Evolutionary conservation across 2,329 filamentous ascomycete species (phyloP).

Genomic region (Coniochaeta prunicola): DNA sequence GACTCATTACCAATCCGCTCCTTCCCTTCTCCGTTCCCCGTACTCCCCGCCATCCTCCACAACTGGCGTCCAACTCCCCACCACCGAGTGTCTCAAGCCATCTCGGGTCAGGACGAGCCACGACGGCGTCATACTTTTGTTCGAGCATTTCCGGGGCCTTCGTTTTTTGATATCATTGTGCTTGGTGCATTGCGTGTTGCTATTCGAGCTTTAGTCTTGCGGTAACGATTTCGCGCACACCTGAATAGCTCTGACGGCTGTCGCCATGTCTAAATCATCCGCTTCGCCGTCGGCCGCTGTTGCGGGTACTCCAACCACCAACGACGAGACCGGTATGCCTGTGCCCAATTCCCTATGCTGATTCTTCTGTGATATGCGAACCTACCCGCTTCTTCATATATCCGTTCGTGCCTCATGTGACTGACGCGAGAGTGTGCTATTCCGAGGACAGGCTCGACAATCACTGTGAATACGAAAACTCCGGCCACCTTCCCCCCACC

Average conservation of each 20-base stretch:
- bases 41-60: constrained; percentile 1
- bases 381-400: background rate
- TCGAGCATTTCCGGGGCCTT: background rate
- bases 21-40: background rate
- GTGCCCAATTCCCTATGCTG: background rate
- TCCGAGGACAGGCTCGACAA: constrained; percentile 33
- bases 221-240: background rate
- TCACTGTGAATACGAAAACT: constrained; percentile 41
- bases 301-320: constrained; percentile 10
- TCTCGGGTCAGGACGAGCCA: background rate
- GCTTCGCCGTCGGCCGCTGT: constrained; percentile 13
- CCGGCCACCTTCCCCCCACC: constrained; percentile 60
- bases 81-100: background rate
- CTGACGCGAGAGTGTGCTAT: constrained; percentile 8
- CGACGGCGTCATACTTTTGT: background rate
- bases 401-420: background rate
- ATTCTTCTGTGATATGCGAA: background rate
- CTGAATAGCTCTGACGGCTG: background rate
- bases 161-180: background rate
- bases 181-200: background rate
- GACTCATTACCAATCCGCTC: background rate
- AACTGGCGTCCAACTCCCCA: background rate
- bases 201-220: background rate
- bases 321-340: constrained; percentile 20
- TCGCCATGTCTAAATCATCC: constrained; percentile 19